Evolutionary conservation across 1,284 basidiomycete species (phyloP), one percentile per base, ranked within the genome.

Genomic region (Ceratobasidium sp.): DNA sequence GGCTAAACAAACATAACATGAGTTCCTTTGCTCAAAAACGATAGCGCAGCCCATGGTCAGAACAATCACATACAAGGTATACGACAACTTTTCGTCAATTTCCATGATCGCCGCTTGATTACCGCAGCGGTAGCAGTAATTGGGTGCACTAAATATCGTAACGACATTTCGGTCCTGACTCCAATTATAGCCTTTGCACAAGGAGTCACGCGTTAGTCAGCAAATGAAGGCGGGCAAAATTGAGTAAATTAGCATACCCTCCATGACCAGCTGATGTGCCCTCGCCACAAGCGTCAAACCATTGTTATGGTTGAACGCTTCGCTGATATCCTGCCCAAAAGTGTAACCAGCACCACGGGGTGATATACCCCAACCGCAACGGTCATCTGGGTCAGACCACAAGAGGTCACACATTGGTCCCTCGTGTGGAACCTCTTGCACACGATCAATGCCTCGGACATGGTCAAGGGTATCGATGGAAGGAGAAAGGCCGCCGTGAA

Each of bases 81-180:
- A 95, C 75, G 93, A 93, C 87, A 96, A 85, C 85, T 96, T 96
- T 87, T 99, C 97, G 83, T 99, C 97, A 82, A 99, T 98, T 84
- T 99, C 97, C 92, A 99, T 97, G 81, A 99, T 99, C 60, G 97
- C 97, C 59, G 97, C 97, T 81, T 99, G 97, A 83, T 99, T 99
- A 71, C 97, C 97, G 81, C 97, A 99, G 80, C 97, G 88, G 86
- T 99, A 99, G 84, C 97, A 99, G 84, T 97, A 97, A 84, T 98
- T 98, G 59, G 97, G 97, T 77, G 97, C 97, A 76, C 96, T 98
- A 85, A 98, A 99, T 80, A 99, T 98, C 57, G 97, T 99, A 76
- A 99, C 97, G n/a, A 99, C 97, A 80, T 99, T 99, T 80, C 96
- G 89, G 83, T 99, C 97, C 83, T 98, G 97, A 75, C 96, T 96